Evolutionary conservation across 2,329 filamentous ascomycete genomes (phyloP).

Genomic region (Lecanicillium sp.): DNA sequence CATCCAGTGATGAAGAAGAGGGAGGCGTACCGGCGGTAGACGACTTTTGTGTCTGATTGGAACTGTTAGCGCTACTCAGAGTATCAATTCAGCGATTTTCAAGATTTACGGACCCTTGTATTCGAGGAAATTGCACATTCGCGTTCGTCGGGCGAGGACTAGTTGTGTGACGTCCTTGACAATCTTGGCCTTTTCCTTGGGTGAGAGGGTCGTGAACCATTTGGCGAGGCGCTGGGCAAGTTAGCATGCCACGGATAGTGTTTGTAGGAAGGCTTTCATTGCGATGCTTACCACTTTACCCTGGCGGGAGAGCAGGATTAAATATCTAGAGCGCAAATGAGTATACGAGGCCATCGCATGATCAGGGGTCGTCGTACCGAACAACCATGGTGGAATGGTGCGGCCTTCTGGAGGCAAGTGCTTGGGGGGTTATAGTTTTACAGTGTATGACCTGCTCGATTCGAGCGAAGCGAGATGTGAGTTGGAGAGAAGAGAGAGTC

Average conservation of each 20-base stretch:
- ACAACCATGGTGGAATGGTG: constrained; percentile 30
- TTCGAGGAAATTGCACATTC: constrained; percentile 99
- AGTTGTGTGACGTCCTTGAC: constrained; percentile 99
- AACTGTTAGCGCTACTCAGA: constrained; percentile 8
- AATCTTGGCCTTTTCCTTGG: constrained; percentile 98
- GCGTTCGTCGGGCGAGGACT: constrained; percentile 86
- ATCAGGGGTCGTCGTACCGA: constrained; percentile 26
- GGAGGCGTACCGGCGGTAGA: constrained; percentile 96
- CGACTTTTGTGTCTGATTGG: constrained; percentile 82
- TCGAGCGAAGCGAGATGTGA: constrained; percentile 13
- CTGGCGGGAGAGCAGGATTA: constrained; percentile 95
- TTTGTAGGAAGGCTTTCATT: background rate
- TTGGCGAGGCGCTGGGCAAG: constrained; percentile 79
- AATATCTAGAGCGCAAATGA: constrained; percentile 56
- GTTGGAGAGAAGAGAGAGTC: constrained; percentile 6
- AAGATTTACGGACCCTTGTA: constrained; percentile 69
- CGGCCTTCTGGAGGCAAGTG: constrained; percentile 11
- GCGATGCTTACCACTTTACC: constrained; percentile 84
- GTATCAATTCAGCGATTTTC: background rate
- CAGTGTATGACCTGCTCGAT: background rate
- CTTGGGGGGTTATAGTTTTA: background rate
- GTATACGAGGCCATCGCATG: constrained; percentile 4
- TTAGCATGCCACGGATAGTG: no score
- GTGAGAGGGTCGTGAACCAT: constrained; percentile 97
- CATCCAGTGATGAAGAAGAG: constrained; percentile 99